phyloP scores from a whole-genome alignment of 1,284 basidiomycete species.

The Phylloboletellus chloephorus region DNA sequence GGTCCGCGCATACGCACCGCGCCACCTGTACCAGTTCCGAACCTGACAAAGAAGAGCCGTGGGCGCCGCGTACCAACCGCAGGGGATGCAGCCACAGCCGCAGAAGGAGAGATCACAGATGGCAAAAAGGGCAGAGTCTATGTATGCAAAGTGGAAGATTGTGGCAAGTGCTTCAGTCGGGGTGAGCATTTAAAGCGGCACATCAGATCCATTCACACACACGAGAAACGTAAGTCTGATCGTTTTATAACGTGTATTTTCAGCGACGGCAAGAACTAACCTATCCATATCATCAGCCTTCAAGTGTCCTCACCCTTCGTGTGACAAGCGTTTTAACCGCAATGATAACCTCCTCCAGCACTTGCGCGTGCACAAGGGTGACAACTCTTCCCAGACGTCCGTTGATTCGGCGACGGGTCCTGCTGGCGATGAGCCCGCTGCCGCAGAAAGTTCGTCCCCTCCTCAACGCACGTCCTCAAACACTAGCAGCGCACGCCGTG shows the following conservation, averaged over 20 bases:
- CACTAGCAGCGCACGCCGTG: conserved; percentile 21
- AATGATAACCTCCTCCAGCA: conserved; percentile 62
- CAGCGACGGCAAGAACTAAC: conserved; percentile 18
- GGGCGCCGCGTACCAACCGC: conserved; percentile 61
- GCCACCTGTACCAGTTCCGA: conserved; percentile 60
- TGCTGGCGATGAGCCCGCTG: conserved; percentile 23
- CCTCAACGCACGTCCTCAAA: conserved; percentile 27
- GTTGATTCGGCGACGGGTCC: conserved; percentile 27
- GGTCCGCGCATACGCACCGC: conserved; percentile 34
- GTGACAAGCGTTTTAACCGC: conserved; percentile 56
- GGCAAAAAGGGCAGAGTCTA: conserved; percentile 47
- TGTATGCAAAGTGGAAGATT: conserved; percentile 60
- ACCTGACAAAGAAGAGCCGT: conserved; percentile 66
- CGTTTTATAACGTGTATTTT: conserved; percentile 10
- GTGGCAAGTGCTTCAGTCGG: conserved; percentile 68
- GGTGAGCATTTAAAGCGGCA: conserved; percentile 77
- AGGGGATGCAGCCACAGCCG: conserved; percentile 18
- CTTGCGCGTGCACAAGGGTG: conserved; percentile 51
- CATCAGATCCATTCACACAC: conserved; percentile 68
- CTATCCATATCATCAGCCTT: conserved; percentile 44
- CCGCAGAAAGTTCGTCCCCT: conserved; percentile 22
- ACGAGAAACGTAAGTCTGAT: conserved; percentile 65
- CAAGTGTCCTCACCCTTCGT: conserved; percentile 50
- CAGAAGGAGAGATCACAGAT: conserved; percentile 27
- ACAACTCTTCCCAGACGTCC: conserved; percentile 35